These are phyloP conservation scores for Dendrobium nobile DNA, from an alignment of 106 monocot genomes.

Conservation along the genomic window DNA sequence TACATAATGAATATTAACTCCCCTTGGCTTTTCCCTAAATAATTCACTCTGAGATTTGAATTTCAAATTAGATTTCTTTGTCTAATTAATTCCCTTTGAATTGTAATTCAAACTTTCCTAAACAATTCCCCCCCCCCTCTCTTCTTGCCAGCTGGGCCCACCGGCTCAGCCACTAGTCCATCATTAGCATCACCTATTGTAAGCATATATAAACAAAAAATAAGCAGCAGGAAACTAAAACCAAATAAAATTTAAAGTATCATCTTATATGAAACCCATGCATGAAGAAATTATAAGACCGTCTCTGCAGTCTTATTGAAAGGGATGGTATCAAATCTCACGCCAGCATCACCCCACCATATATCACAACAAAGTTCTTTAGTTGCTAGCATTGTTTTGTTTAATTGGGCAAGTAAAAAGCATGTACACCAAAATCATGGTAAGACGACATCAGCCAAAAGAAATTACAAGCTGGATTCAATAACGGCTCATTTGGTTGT, in stretches of 20 bases:
- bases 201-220: background rate
- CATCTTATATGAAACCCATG: background rate
- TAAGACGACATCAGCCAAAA: background rate
- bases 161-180: too few relatives aligned
- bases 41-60: too few relatives aligned
- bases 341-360: background rate
- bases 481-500: background rate
- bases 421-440: background rate
- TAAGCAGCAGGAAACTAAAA: background rate
- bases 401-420: background rate
- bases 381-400: background rate
- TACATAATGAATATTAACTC: too few relatives aligned
- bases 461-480: background rate
- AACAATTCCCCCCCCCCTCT: too few relatives aligned
- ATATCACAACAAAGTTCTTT: background rate
- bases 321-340: background rate
- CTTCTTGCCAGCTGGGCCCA: too few relatives aligned
- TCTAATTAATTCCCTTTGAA: too few relatives aligned
- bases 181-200: background rate
- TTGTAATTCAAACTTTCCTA: too few relatives aligned
- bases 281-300: constrained; percentile 1
- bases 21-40: too few relatives aligned
- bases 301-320: background rate
- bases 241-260: background rate
- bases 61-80: too few relatives aligned